Conservation (phyloP, 1,284 basidiomycete species). For the Cerrena zonata region DNA sequence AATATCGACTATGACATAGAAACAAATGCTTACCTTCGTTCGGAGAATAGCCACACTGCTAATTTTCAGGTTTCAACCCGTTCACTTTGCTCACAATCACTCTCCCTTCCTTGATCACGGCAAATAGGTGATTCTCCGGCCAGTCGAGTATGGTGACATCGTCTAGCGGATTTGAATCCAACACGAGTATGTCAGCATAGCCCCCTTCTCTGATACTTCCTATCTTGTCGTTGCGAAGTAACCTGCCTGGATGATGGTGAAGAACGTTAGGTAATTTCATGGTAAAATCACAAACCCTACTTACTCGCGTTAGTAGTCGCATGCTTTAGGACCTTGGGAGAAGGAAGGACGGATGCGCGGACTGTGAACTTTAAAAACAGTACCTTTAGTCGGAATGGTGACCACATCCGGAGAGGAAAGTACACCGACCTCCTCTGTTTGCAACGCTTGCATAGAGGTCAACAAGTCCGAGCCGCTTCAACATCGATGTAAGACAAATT, state of each 20-base stretch:
- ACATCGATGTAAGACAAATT: neutral
- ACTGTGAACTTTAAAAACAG: conserved; percentile 30
- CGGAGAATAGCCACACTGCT: neutral
- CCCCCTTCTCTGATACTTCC: conserved; percentile 16
- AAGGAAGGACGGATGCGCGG: conserved; percentile 33
- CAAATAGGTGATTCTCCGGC: conserved; percentile 32
- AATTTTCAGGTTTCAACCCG: neutral
- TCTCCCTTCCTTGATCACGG: conserved; percentile 34
- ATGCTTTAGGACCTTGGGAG: conserved; percentile 34
- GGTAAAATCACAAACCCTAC: conserved; percentile 6
- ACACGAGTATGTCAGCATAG: conserved; percentile 39
- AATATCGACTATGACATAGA: no score
- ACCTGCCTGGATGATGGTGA: neutral
- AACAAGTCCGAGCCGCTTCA: conserved; percentile 37
- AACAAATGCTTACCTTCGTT: no score
- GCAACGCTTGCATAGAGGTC: conserved; percentile 35
- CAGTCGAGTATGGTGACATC: conserved; percentile 41
- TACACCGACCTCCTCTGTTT: conserved; percentile 32
- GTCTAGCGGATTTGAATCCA: conserved; percentile 39
- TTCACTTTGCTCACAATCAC: conserved; percentile 23
- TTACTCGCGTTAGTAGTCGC: conserved; percentile 40
- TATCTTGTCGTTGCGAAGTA: neutral
- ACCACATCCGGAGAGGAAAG: neutral
- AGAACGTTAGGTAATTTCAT: neutral
- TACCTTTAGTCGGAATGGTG: no score